Conservation (phyloP, 2,329 filamentous ascomycete genomes). For the Paecilomyces sp. region DNA sequence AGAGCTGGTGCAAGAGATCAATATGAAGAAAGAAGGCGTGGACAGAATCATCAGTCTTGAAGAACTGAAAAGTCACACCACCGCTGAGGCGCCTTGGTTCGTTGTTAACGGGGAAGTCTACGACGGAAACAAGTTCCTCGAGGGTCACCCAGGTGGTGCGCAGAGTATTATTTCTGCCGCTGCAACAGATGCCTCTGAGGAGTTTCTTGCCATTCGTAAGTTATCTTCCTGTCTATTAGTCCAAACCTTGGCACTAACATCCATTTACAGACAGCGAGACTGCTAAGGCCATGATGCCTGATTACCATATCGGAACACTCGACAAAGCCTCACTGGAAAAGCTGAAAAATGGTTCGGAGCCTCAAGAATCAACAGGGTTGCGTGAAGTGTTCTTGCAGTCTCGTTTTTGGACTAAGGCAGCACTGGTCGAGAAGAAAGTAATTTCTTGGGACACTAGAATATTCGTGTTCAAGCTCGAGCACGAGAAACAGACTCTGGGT, state of each 20-base stretch:
- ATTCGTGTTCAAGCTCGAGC: slow-evolving; percentile 73
- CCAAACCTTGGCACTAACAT: background rate
- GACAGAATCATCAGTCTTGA: slow-evolving; percentile 59
- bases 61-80: slow-evolving; percentile 63
- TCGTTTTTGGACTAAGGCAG: slow-evolving; percentile 65
- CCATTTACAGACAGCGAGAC: slow-evolving; percentile 70
- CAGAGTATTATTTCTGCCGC: slow-evolving; percentile 76
- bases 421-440: slow-evolving; percentile 59
- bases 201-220: slow-evolving; percentile 88
- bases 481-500: slow-evolving; percentile 62
- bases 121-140: slow-evolving; percentile 72
- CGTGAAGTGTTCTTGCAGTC: slow-evolving; percentile 63
- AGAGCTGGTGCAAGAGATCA: slow-evolving; percentile 58
- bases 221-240: slow-evolving; percentile 10
- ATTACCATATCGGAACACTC: slow-evolving; percentile 77
- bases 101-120: slow-evolving; percentile 84
- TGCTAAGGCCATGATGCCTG: slow-evolving; percentile 80
- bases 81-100: slow-evolving; percentile 69
- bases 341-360: slow-evolving; percentile 43
- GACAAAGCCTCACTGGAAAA: slow-evolving; percentile 51
- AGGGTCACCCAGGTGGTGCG: slow-evolving; percentile 78
- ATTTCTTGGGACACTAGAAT: slow-evolving; percentile 73
- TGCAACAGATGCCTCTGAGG: slow-evolving; percentile 75
- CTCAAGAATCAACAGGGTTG: slow-evolving; percentile 36
- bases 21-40: slow-evolving; percentile 66